These are phyloP conservation scores for Cyberlindnera nakhonratchasimensis DNA, from an alignment of 805 yeast species.

Conservation along the genomic window DNA sequence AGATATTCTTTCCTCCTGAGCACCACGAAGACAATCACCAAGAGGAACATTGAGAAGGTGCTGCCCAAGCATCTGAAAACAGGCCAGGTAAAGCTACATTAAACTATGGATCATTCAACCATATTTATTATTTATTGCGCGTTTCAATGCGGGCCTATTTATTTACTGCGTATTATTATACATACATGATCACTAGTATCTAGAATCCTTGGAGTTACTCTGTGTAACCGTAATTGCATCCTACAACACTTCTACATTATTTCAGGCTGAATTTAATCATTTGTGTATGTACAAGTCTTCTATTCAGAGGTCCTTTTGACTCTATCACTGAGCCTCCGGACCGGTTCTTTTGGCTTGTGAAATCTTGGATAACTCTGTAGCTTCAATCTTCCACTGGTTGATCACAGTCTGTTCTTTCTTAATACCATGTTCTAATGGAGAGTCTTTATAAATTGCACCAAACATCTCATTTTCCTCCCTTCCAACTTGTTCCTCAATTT, in stretches of 20 bases:
- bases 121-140: conserved; percentile 5
- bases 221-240: too few species aligned
- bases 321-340: conserved; percentile 12
- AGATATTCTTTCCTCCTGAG: conserved; percentile 20
- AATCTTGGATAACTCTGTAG: conserved; percentile 51
- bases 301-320: too few species aligned
- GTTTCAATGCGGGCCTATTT: too few species aligned
- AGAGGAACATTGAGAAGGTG: not conserved
- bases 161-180: too few species aligned
- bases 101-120: too few species aligned
- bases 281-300: conserved; percentile 2
- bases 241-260: too few species aligned
- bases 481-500: conserved; percentile 64
- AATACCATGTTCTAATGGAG: conserved; percentile 65
- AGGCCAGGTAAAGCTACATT: too few species aligned
- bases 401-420: conserved; percentile 67
- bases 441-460: conserved; percentile 69
- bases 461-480: conserved; percentile 83
- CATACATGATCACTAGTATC: too few species aligned
- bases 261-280: too few species aligned
- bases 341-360: conserved; percentile 20
- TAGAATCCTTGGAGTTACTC: too few species aligned
- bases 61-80: too few species aligned
- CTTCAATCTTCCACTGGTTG: conserved; percentile 70
- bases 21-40: conserved; percentile 16